phyloP scores from a whole-genome alignment of 495 filamentous ascomycete species.

The Podospora pseudocomata region DNA sequence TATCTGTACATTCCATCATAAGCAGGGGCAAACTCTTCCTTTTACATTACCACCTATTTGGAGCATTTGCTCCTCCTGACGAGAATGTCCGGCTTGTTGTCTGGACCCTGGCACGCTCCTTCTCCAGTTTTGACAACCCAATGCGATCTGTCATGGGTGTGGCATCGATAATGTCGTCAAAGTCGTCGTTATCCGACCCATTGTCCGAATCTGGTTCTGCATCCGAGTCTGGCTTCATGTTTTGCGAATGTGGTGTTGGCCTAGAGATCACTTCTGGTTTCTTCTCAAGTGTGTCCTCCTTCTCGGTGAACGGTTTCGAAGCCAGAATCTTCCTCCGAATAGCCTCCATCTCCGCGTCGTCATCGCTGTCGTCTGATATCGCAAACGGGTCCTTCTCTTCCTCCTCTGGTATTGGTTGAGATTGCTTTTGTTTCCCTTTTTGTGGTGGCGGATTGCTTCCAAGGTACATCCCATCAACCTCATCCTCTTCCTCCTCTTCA shows the following conservation, averaged over 20 bases:
- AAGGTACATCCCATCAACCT: slow-evolving; percentile 54
- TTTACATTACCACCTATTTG: slow-evolving; percentile 27
- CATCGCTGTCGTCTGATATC: slow-evolving; percentile 65
- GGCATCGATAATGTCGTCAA: slow-evolving; percentile 89
- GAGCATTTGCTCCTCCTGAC: slow-evolving; percentile 28
- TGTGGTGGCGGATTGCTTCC: slow-evolving; percentile 48
- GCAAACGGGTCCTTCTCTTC: slow-evolving; percentile 61
- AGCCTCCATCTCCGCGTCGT: slow-evolving; percentile 87
- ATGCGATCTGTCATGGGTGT: slow-evolving; percentile 79
- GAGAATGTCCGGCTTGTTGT: slow-evolving; percentile 32
- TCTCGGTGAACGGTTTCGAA: slow-evolving; percentile 79
- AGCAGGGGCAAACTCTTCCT: not conserved
- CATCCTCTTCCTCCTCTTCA: slow-evolving; percentile 21
- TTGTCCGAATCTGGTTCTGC: slow-evolving; percentile 69
- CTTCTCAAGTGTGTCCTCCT: slow-evolving; percentile 45
- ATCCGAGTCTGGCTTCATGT: slow-evolving; percentile 61
- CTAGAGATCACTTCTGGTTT: slow-evolving; percentile 47
- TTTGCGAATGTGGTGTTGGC: slow-evolving; percentile 39
- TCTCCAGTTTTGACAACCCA: slow-evolving; percentile 51
- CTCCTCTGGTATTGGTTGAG: slow-evolving; percentile 27
- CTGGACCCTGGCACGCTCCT: slow-evolving; percentile 38
- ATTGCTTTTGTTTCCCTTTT: slow-evolving; percentile 39
- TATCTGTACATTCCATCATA: not conserved
- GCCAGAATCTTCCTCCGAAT: slow-evolving; percentile 76
- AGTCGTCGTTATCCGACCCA: slow-evolving; percentile 63